Evolutionary conservation across 441 rosid species (phyloP).

Genomic region (Arabidopsis hybrid): DNA sequence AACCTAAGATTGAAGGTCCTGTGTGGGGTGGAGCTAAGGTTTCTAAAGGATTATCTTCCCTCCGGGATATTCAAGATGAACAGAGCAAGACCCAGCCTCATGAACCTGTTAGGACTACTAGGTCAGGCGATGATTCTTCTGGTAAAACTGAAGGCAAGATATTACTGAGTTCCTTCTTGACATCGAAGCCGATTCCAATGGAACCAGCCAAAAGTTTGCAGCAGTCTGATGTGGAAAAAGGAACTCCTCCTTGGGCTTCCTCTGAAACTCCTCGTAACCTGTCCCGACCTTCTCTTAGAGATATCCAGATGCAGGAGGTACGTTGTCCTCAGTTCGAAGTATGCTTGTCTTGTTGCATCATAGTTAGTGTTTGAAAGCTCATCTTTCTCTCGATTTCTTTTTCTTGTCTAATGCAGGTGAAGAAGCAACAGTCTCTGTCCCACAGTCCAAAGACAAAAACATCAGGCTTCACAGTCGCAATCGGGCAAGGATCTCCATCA

Average conservation of each 20-base stretch:
- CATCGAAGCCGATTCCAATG: slow-evolving; percentile 86
- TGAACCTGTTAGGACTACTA: slow-evolving; percentile 48
- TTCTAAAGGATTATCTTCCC: slow-evolving; percentile 79
- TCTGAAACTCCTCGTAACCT: slow-evolving; percentile 79
- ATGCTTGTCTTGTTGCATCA: slow-evolving; percentile 9
- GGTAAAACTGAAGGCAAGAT: slow-evolving; percentile 67
- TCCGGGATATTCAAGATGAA: slow-evolving; percentile 88
- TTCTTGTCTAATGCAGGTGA: slow-evolving; percentile 55
- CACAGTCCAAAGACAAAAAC: slow-evolving; percentile 79
- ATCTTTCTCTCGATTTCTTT: neutral
- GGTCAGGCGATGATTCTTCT: slow-evolving; percentile 50
- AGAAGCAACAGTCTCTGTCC: slow-evolving; percentile 60
- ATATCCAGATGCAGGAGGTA: slow-evolving; percentile 98
- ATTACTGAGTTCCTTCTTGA: slow-evolving; percentile 68
- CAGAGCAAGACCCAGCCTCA: slow-evolving; percentile 70
- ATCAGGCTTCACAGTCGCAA: slow-evolving; percentile 72
- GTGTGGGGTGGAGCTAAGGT: slow-evolving; percentile 98
- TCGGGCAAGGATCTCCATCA: slow-evolving; percentile 83
- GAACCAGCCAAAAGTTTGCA: slow-evolving; percentile 53
- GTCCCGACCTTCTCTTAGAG: slow-evolving; percentile 89
- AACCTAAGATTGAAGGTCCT: slow-evolving; percentile 85
- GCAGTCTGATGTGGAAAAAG: slow-evolving; percentile 64
- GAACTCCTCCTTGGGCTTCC: slow-evolving; percentile 94
- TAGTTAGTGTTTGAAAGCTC: slow-evolving; percentile 6
- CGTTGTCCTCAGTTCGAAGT: slow-evolving; percentile 9